These are phyloP conservation scores for Excoecaria cochinchinensis DNA, from an alignment of 345 rosid species.

Conservation along the genomic window DNA sequence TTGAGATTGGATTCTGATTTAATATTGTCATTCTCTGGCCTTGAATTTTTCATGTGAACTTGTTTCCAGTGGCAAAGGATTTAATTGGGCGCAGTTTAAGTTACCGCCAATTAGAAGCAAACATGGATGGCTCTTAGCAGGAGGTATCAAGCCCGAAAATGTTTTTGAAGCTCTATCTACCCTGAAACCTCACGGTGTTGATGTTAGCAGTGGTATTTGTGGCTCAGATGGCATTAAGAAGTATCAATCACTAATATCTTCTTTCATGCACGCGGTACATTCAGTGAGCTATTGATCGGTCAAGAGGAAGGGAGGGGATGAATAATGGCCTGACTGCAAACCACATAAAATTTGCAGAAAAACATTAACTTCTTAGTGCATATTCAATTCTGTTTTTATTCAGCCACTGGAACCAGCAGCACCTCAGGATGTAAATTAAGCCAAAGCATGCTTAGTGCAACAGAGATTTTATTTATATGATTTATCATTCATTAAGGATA, in stretches of 20 bases:
- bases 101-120: slow-evolving; percentile 68
- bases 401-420: not conserved
- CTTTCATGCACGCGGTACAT: slow-evolving; percentile 54
- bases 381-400: not conserved
- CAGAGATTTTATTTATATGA: not conserved
- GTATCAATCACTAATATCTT: slow-evolving; percentile 54
- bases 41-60: not conserved
- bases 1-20: no score
- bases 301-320: not conserved
- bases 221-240: slow-evolving; percentile 61
- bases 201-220: slow-evolving; percentile 87
- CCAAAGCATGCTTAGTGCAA: no score
- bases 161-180: slow-evolving; percentile 58
- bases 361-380: not conserved
- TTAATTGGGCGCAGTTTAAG: slow-evolving; percentile 64
- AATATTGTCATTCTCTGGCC: not conserved
- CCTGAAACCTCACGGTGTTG: slow-evolving; percentile 67
- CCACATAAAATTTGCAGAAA: not conserved
- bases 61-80: slow-evolving; percentile 76
- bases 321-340: not conserved
- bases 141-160: slow-evolving; percentile 71
- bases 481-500: not conserved
- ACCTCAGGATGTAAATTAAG: not conserved
- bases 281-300: slow-evolving; percentile 41
- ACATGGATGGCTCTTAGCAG: slow-evolving; percentile 86